phyloP scores from a whole-genome alignment of 305 asterid genomes.

The Rubia peregrina region DNA sequence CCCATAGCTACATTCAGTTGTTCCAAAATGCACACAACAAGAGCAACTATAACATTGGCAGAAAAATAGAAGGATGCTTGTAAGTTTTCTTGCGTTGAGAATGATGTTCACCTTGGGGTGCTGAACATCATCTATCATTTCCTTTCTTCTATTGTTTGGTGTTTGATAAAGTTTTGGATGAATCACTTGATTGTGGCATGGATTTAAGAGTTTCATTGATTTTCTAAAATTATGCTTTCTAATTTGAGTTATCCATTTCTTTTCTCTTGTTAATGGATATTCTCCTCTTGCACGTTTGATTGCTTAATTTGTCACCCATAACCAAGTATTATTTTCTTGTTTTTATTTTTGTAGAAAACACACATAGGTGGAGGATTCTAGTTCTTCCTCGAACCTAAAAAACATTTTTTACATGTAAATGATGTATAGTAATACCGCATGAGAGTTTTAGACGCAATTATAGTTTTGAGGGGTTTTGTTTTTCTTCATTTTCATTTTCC shows the following conservation, averaged over 20 bases:
- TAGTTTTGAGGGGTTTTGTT: no score
- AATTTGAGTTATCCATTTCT: not conserved
- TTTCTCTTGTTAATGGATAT: not conserved
- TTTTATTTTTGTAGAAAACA: no score
- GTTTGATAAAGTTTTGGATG: no score
- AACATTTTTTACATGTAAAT: no score
- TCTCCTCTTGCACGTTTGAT: not conserved
- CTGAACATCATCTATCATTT: not conserved
- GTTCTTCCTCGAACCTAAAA: no score
- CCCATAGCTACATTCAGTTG: not conserved
- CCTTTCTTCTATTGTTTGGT: not conserved
- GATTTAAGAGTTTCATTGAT: not conserved
- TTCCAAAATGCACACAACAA: slow-evolving; percentile 10
- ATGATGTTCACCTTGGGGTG: not conserved
- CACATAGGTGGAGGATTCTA: no score
- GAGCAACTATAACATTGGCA: slow-evolving; percentile 11
- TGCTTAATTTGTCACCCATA: no score
- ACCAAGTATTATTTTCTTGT: no score
- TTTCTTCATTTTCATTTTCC: no score
- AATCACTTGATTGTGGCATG: not conserved
- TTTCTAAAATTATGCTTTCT: not conserved
- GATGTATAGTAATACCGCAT: no score
- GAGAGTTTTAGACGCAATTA: no score
- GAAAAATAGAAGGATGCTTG: slow-evolving; percentile 12
- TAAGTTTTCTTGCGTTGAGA: not conserved